Evolutionary conservation across 257 asterid species (phyloP).

Genomic region (Oldenlandia corymbosa): DNA sequence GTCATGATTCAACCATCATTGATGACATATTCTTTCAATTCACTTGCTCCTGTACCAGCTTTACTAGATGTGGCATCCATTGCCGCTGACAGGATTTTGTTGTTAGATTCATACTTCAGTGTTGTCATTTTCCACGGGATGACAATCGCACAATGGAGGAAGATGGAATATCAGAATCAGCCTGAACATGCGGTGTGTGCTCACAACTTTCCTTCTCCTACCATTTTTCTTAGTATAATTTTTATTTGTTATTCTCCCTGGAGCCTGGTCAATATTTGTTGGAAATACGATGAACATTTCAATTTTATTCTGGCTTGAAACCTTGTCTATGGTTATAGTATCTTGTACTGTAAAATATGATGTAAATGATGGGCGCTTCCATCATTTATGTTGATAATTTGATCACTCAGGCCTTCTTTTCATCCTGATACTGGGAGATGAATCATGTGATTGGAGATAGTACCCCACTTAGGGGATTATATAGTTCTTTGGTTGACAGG

Average conservation of each 20-base stretch:
- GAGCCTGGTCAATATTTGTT: too few relatives aligned
- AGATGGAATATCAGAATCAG: conserved; percentile 91
- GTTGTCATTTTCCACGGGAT: conserved; percentile 94
- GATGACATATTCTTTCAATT: conserved; percentile 73
- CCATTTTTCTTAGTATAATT: background rate
- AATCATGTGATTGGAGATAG: background rate
- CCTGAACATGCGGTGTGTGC: conserved; percentile 71
- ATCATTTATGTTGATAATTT: background rate
- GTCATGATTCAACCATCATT: conserved; percentile 98
- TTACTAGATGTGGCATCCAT: conserved; percentile 88
- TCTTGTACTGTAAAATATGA: background rate
- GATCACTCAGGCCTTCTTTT: background rate
- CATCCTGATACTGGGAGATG: background rate
- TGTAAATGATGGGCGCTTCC: background rate
- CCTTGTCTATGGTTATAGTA: background rate
- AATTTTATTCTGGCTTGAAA: background rate
- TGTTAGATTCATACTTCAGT: conserved; percentile 90
- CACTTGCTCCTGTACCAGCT: conserved; percentile 81
- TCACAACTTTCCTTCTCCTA: conserved; percentile 11
- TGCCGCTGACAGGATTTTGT: conserved; percentile 83
- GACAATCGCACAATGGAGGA: conserved; percentile 99
- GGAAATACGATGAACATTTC: background rate
- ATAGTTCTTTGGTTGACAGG: background rate
- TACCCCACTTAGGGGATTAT: background rate
- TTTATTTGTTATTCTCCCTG: too few relatives aligned